phyloP scores from a whole-genome alignment of 129 eudicot species.

The Oenanthe sinensis region DNA sequence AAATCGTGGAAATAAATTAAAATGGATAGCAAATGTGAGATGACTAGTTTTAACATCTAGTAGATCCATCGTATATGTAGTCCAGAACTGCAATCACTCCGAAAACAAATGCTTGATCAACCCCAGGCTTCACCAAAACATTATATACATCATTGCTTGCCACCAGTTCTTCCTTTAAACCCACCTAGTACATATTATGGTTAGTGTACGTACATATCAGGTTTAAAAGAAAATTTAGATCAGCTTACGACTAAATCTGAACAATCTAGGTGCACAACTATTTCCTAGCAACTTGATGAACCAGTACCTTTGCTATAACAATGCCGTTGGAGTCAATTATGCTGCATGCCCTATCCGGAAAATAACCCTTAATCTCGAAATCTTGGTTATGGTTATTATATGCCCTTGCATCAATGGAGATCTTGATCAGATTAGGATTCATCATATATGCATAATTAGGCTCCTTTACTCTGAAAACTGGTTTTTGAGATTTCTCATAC shows the following conservation, averaged over 20 bases:
- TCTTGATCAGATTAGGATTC: constrained; percentile 33
- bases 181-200: constrained; percentile 29
- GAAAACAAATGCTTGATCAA: constrained; percentile 84
- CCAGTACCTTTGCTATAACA: constrained; percentile 50
- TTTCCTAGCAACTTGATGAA: no score
- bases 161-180: constrained; percentile 37
- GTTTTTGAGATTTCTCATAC: constrained; percentile 43
- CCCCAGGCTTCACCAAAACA: constrained; percentile 63
- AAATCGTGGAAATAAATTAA: no score
- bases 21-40: no score
- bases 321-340: constrained; percentile 47
- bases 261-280: no score
- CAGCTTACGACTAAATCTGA: no score
- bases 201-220: background rate
- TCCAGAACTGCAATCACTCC: constrained; percentile 93
- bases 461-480: constrained; percentile 64
- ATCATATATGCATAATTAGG: constrained; percentile 37
- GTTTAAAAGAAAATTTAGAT: background rate
- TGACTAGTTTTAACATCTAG: constrained; percentile 38
- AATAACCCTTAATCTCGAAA: constrained; percentile 49
- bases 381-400: constrained; percentile 22
- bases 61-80: constrained; percentile 72
- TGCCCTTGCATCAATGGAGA: constrained; percentile 41
- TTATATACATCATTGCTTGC: constrained; percentile 59
- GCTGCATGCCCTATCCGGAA: constrained; percentile 54